Percentiles rank a stretch among this genome's conserved stretches.
Conservation (phyloP, 108 stramenopile species). For the Skeletonema potamos region DNA sequence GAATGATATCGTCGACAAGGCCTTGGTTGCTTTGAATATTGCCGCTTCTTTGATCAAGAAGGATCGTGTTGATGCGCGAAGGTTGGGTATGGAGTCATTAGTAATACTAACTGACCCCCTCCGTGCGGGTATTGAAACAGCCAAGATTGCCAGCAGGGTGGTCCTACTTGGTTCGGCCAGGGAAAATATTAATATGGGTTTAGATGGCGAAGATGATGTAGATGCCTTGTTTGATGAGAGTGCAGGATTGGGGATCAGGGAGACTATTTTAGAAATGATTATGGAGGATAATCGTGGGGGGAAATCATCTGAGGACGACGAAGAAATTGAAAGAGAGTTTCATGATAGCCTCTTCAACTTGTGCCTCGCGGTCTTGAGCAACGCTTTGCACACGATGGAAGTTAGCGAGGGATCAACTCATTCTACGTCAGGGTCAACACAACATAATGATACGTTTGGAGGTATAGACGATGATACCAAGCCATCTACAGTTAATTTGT, state of each 20-base stretch:
- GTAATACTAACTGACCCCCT: slow-evolving; percentile 79
- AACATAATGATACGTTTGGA: neutral
- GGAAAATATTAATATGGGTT: slow-evolving; percentile 36
- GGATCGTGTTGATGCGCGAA: slow-evolving; percentile 85
- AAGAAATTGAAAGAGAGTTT: slow-evolving; percentile 60
- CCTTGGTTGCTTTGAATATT: slow-evolving; percentile 68
- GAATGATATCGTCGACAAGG: slow-evolving; percentile 72
- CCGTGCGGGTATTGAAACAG: slow-evolving; percentile 72
- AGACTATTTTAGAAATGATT: slow-evolving; percentile 77
- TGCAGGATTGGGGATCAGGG: slow-evolving; percentile 79
- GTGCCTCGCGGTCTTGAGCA: slow-evolving; percentile 81
- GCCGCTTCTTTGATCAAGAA: slow-evolving; percentile 83
- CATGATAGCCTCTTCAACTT: slow-evolving; percentile 73
- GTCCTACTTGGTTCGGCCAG: slow-evolving; percentile 73
- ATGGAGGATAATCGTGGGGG: slow-evolving; percentile 63
- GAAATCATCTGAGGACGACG: slow-evolving; percentile 44
- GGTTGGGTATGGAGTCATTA: slow-evolving; percentile 79
- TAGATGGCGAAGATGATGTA: slow-evolving; percentile 46
- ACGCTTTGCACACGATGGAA: slow-evolving; percentile 78
- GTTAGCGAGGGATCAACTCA: neutral
- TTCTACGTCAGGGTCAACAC: neutral
- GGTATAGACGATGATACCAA: slow-evolving; percentile 39
- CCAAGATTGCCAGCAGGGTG: slow-evolving; percentile 79
- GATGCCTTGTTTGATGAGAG: slow-evolving; percentile 66
- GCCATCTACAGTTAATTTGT: slow-evolving; percentile 14